Percentiles rank a stretch among this genome's conserved stretches.
Evolutionary conservation across 1,284 basidiomycete species (phyloP).

Genomic region (Leccinum subrobustum): DNA sequence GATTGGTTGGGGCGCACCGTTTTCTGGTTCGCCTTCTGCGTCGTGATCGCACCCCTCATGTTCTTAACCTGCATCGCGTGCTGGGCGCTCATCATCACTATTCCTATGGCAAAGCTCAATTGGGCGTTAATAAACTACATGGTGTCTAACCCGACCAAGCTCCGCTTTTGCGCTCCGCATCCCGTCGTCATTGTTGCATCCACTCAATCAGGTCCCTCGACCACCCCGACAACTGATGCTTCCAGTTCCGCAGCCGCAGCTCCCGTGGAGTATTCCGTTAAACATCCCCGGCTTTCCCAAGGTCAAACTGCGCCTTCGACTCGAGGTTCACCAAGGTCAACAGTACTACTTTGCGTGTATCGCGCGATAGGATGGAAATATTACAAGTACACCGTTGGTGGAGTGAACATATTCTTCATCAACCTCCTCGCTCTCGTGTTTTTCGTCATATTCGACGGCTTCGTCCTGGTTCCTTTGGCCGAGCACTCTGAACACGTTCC

Average conservation of each 20-base stretch:
- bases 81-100: slow-evolving; percentile 91
- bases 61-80: slow-evolving; percentile 84
- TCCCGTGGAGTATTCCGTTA: slow-evolving; percentile 49
- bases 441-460: slow-evolving; percentile 93
- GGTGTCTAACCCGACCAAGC: slow-evolving; percentile 76
- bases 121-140: slow-evolving; percentile 92
- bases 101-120: slow-evolving; percentile 97
- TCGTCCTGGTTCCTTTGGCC: slow-evolving; percentile 75
- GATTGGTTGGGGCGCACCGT: slow-evolving; percentile 65
- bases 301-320: slow-evolving; percentile 74
- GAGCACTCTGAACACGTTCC: slow-evolving; percentile 64
- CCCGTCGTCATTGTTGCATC: slow-evolving; percentile 54
- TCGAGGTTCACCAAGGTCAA: slow-evolving; percentile 70
- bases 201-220: slow-evolving; percentile 23
- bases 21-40: slow-evolving; percentile 79
- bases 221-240: slow-evolving; percentile 17
- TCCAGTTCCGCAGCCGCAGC: slow-evolving; percentile 24
- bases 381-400: slow-evolving; percentile 99
- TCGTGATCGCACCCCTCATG: slow-evolving; percentile 87
- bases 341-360: slow-evolving; percentile 94
- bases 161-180: slow-evolving; percentile 88
- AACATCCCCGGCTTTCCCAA: slow-evolving; percentile 54
- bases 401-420: slow-evolving; percentile 98
- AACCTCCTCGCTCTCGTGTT: slow-evolving; percentile 94
- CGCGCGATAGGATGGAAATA: slow-evolving; percentile 89